A percentile compares a stretch with the other conserved stretches of the same genome.
These are phyloP conservation scores for Apiospora arundinis DNA, from an alignment of 2,329 filamentous ascomycete species.

Conservation along the genomic window DNA sequence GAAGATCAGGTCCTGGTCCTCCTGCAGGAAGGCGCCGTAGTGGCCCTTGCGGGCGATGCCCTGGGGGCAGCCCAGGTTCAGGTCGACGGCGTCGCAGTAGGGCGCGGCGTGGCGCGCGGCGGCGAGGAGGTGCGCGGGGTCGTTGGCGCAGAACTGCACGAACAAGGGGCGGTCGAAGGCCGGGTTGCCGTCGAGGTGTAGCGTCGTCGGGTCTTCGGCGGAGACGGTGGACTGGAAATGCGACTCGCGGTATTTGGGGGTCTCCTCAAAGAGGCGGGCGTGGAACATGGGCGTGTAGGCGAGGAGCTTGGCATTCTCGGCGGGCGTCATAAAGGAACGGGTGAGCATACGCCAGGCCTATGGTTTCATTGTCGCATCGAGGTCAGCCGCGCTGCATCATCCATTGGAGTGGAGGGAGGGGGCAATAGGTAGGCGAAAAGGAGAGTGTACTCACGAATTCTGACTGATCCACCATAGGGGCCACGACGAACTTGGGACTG, in stretches of 20 bases:
- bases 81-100: slow-evolving; percentile 92
- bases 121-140: slow-evolving; percentile 77
- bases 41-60: slow-evolving; percentile 90
- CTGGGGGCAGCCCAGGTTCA: slow-evolving; percentile 96
- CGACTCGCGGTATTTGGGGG: slow-evolving; percentile 74
- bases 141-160: slow-evolving; percentile 95
- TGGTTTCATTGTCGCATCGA: background rate
- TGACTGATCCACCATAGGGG: slow-evolving; percentile 98
- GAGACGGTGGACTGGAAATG: slow-evolving; percentile 75
- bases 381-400: slow-evolving; percentile 1
- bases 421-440: too few relatives aligned
- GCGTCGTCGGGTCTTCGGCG: slow-evolving; percentile 41
- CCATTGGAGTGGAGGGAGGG: background rate
- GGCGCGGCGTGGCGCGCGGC: slow-evolving; percentile 82
- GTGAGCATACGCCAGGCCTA: slow-evolving; percentile 96
- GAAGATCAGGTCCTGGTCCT: slow-evolving; percentile 85
- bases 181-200: slow-evolving; percentile 87
- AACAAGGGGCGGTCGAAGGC: slow-evolving; percentile 85
- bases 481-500: slow-evolving; percentile 86
- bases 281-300: slow-evolving; percentile 98
- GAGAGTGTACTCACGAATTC: slow-evolving; percentile 78
- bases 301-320: slow-evolving; percentile 70
- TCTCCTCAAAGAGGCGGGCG: slow-evolving; percentile 84
- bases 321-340: slow-evolving; percentile 83
- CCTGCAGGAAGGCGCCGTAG: slow-evolving; percentile 94